These are phyloP conservation scores for Ilyonectria sp. DNA, from an alignment of 2,329 filamentous ascomycete genomes.

Conservation along the genomic window DNA sequence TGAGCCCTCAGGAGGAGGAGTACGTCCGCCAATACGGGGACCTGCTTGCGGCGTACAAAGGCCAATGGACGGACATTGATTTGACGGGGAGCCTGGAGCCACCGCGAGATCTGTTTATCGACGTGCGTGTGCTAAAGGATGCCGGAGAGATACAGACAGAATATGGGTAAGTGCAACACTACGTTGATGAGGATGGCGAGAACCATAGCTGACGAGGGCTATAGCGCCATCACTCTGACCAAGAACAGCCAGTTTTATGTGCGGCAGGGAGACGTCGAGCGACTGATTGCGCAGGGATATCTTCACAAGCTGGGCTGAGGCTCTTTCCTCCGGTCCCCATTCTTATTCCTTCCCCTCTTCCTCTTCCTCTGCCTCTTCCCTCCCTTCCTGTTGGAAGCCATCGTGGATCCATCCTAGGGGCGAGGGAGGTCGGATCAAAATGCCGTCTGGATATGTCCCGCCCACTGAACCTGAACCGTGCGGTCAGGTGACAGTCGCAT, in stretches of 20 bases:
- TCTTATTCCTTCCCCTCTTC: background rate
- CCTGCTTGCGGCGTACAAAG: slow-evolving; percentile 94
- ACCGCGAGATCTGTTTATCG: slow-evolving; percentile 95
- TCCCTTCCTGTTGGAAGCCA: background rate
- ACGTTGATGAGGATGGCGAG: slow-evolving; percentile 6
- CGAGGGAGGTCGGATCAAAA: slow-evolving; percentile 12
- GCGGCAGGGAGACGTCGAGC: slow-evolving; percentile 93
- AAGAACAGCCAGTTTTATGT: slow-evolving; percentile 99
- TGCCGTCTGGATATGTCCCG: background rate
- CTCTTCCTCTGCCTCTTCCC: background rate
- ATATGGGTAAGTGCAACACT: slow-evolving; percentile 80
- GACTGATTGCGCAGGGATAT: slow-evolving; percentile 94
- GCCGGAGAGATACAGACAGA: slow-evolving; percentile 99
- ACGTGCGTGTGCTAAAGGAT: slow-evolving; percentile 95
- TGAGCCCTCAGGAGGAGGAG: slow-evolving; percentile 97
- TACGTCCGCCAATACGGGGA: slow-evolving; percentile 95
- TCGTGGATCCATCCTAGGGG: slow-evolving; percentile 9
- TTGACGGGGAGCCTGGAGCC: slow-evolving; percentile 94
- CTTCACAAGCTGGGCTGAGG: slow-evolving; percentile 87
- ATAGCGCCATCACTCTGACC: slow-evolving; percentile 91
- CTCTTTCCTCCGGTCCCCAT: background rate
- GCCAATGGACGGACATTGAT: slow-evolving; percentile 98
- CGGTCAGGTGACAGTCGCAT: slow-evolving; percentile 30
- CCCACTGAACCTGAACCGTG: background rate
- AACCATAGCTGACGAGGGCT: slow-evolving; percentile 41